Percentiles rank a stretch among this genome's conserved stretches.
phyloP scores from a whole-genome alignment of 2,329 filamentous ascomycete genomes.

The Ceratocystis eucalypticola region DNA sequence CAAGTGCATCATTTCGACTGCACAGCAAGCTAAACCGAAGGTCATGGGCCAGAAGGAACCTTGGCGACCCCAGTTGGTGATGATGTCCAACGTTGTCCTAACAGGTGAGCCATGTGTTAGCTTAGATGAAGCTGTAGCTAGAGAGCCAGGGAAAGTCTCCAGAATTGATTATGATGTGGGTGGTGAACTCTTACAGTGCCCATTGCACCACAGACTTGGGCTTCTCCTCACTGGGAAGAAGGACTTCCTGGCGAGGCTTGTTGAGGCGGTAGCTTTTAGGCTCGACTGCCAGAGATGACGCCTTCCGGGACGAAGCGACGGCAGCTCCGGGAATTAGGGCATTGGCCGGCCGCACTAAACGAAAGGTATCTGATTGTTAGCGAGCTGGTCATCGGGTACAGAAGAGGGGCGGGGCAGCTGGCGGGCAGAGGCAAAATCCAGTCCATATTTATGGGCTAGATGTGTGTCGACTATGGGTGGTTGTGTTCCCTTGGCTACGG shows the following conservation, averaged over 20 bases:
- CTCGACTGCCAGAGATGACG: slow-evolving; percentile 42
- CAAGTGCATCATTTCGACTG: slow-evolving; percentile 85
- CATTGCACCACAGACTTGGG: slow-evolving; percentile 75
- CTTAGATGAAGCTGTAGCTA: neutral
- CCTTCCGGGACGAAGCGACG: slow-evolving; percentile 52
- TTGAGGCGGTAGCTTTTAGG: slow-evolving; percentile 31
- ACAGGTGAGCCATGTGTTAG: neutral
- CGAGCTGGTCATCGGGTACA: neutral
- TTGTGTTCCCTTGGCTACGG: neutral
- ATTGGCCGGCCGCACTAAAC: slow-evolving; percentile 50
- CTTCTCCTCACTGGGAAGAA: slow-evolving; percentile 61
- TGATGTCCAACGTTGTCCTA: slow-evolving; percentile 64
- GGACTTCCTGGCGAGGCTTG: slow-evolving; percentile 51
- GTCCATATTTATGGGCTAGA: neutral
- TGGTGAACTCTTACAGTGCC: slow-evolving; percentile 52
- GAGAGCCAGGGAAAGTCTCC: neutral
- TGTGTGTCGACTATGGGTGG: neutral
- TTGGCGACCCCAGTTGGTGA: slow-evolving; percentile 75
- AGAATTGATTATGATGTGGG: too few relatives aligned
- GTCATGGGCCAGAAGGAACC: slow-evolving; percentile 80
- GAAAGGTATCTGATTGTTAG: slow-evolving; percentile 10
- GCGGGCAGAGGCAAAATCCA: neutral
- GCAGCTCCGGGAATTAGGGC: slow-evolving; percentile 51
- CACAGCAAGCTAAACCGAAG: slow-evolving; percentile 79
- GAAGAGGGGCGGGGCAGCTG: slow-evolving; percentile 7